phyloP scores from a whole-genome alignment of 768 basidiomycete genomes.

The Tremella yokohamensis region DNA sequence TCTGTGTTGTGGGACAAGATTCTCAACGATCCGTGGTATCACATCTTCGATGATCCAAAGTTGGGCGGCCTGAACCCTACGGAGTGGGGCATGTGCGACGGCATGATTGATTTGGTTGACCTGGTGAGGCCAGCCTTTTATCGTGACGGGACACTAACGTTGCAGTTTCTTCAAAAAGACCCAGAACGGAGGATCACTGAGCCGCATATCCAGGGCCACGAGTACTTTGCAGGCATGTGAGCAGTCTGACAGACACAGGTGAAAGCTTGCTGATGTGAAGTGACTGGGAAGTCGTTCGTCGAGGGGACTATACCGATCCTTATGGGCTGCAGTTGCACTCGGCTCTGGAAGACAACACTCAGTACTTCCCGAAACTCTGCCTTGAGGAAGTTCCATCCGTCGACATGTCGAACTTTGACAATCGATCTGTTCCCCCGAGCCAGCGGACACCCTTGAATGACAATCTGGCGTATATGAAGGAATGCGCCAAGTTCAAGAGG shows the following conservation, averaged over 20 bases:
- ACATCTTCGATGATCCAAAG: constrained; percentile 27
- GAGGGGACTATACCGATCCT: constrained; percentile 65
- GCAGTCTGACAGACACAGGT: constrained; percentile 45
- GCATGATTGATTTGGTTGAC: neutral
- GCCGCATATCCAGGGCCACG: constrained; percentile 87
- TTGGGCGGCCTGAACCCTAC: constrained; percentile 65
- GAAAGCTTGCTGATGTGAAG: constrained; percentile 19
- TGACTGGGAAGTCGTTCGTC: constrained; percentile 58
- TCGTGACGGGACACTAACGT: constrained; percentile 64
- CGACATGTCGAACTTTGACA: constrained; percentile 53
- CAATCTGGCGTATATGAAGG: constrained; percentile 27
- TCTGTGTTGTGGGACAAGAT: constrained; percentile 58
- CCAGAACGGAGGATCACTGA: constrained; percentile 87
- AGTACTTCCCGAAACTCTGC: constrained; percentile 97
- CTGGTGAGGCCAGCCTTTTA: constrained; percentile 71
- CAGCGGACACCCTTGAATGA: constrained; percentile 30
- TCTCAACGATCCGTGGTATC: constrained; percentile 60
- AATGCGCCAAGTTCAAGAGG: constrained; percentile 22
- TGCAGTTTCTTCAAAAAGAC: constrained; percentile 83
- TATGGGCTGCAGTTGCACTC: constrained; percentile 54
- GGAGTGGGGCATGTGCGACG: constrained; percentile 2
- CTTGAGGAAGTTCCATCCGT: constrained; percentile 91
- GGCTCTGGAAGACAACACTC: constrained; percentile 87
- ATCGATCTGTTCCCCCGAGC: neutral
- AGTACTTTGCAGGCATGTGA: constrained; percentile 91